phyloP scores from a whole-genome alignment of 1,284 basidiomycete species.

The Malassezia japonica region DNA sequence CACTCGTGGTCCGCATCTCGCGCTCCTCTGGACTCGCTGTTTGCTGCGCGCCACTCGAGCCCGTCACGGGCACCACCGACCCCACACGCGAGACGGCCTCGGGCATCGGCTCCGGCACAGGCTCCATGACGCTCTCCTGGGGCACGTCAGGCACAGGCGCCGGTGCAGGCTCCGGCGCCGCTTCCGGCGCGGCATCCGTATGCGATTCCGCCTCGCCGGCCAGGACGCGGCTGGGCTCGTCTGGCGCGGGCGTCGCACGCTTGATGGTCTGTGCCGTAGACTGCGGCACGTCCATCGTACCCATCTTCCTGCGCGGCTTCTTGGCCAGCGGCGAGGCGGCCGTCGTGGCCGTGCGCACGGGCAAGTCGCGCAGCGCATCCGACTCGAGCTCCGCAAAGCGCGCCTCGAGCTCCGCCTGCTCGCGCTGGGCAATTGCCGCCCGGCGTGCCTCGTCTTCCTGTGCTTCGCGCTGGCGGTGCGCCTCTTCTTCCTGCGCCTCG shows the following conservation, averaged over 20 bases:
- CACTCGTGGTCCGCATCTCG: too few species aligned
- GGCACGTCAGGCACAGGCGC: too few species aligned
- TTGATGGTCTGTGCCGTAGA: not conserved
- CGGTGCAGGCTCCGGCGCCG: not conserved
- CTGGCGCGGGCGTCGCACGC: not conserved
- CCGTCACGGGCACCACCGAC: too few species aligned
- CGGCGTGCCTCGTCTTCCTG: too few species aligned
- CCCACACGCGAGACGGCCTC: too few species aligned
- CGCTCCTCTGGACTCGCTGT: too few species aligned
- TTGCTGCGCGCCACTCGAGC: too few species aligned
- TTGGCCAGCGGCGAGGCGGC: not conserved
- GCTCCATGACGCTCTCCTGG: too few species aligned
- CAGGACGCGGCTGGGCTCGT: not conserved
- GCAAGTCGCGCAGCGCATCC: not conserved
- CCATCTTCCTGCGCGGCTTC: conserved; percentile 3
- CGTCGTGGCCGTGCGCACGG: not conserved
- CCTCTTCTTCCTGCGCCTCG: not conserved
- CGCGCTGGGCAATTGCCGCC: not conserved
- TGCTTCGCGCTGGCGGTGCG: not conserved
- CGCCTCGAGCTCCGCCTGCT: not conserved
- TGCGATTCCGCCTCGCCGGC: not conserved
- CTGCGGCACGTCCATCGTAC: not conserved
- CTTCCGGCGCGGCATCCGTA: not conserved
- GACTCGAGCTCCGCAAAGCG: not conserved
- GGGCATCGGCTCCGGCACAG: too few species aligned